These are phyloP conservation scores for Neurospora sp. DNA, from an alignment of 495 filamentous ascomycete species.

Conservation along the genomic window DNA sequence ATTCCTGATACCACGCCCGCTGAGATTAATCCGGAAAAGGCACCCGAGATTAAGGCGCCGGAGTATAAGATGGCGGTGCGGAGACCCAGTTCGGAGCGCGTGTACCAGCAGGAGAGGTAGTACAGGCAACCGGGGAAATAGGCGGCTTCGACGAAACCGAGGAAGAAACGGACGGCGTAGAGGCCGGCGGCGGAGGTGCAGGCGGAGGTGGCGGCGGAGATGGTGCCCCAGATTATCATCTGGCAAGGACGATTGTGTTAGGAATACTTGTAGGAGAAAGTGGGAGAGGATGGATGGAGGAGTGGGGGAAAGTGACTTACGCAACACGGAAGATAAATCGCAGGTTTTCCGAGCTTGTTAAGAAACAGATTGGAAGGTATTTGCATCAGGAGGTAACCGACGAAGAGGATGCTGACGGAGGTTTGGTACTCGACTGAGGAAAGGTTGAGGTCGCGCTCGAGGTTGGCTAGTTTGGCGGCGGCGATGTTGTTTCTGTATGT, in stretches of 20 bases:
- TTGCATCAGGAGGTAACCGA: constrained; percentile 54
- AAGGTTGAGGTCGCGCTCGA: constrained; percentile 38
- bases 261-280: too few species aligned
- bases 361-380: constrained; percentile 53
- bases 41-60: constrained; percentile 51
- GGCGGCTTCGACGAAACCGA: constrained; percentile 51
- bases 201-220: constrained; percentile 52
- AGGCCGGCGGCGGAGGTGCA: constrained; percentile 54
- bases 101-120: constrained; percentile 53
- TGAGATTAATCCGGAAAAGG: constrained; percentile 54
- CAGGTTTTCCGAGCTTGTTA: constrained; percentile 49
- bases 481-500: constrained; percentile 40
- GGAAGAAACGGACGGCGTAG: constrained; percentile 57
- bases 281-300: background rate
- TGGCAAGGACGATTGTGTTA: too few species aligned
- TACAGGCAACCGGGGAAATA: constrained; percentile 44
- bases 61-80: constrained; percentile 53
- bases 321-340: constrained; percentile 51
- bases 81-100: constrained; percentile 44
- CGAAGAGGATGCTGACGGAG: constrained; percentile 59
- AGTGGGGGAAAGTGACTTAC: constrained; percentile 15
- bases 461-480: constrained; percentile 38
- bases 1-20: constrained; percentile 44
- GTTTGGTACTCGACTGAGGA: constrained; percentile 45
- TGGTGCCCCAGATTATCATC: constrained; percentile 67